Percentiles rank a stretch among this genome's conserved stretches.
These are phyloP conservation scores for Jatropha curcas DNA, from an alignment of 345 rosid species.

Conservation along the genomic window DNA sequence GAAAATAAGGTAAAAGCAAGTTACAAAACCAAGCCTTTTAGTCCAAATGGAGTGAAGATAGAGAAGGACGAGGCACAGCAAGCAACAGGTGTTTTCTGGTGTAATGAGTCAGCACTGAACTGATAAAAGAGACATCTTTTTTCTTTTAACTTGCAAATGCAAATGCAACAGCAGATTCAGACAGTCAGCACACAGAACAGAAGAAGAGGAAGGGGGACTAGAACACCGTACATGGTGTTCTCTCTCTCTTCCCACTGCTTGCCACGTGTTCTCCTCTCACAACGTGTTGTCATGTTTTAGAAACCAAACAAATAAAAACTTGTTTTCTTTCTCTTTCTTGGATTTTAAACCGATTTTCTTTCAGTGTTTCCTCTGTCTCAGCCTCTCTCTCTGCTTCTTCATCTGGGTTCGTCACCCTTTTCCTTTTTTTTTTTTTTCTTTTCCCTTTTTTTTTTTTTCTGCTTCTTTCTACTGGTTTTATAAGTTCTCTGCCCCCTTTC, in stretches of 20 bases:
- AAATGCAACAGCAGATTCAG: background rate
- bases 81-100: too few relatives aligned
- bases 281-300: conserved; percentile 25
- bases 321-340: background rate
- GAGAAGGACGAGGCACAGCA: too few relatives aligned
- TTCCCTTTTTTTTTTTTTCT: background rate
- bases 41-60: too few relatives aligned
- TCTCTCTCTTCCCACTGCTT: background rate
- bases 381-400: background rate
- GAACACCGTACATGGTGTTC: conserved; percentile 9
- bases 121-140: background rate
- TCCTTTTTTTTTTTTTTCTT: too few relatives aligned
- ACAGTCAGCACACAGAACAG: conserved; percentile 2
- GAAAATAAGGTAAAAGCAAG: too few relatives aligned
- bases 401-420: conserved; percentile 8
- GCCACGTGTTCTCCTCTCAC: conserved; percentile 20
- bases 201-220: too few relatives aligned
- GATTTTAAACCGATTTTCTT: too few relatives aligned
- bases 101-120: too few relatives aligned
- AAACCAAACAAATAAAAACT: background rate
- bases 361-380: background rate
- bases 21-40: too few relatives aligned
- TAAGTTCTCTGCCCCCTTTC: background rate
- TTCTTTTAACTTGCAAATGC: background rate
- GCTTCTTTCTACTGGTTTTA: background rate